Evolutionary conservation across 2,329 filamentous ascomycete genomes (phyloP).

Genomic region (Alternaria hordeiaustralica): DNA sequence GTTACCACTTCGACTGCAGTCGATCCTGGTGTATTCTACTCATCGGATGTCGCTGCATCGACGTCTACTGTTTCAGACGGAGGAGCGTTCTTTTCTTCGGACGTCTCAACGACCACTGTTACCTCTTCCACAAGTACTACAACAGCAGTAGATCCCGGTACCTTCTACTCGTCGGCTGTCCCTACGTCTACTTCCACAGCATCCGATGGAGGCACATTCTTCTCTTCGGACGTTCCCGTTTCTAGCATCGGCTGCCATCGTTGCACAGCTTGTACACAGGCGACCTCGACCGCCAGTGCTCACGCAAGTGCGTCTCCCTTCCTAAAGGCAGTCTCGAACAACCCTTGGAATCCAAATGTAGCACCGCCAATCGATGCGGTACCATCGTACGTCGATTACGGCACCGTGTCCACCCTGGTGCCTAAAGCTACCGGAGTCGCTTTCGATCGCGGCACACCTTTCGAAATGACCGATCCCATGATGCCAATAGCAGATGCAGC

Average conservation of each 20-base stretch:
- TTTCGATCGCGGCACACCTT: not conserved
- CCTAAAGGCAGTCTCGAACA: not conserved
- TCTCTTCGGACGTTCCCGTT: not conserved
- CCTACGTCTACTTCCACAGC: not conserved
- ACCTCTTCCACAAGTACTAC: not conserved
- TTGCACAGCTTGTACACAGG: not conserved
- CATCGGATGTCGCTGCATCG: not conserved
- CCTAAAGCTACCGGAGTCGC: not conserved
- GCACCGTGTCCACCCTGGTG: not conserved
- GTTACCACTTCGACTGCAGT: not conserved
- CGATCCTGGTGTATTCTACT: not conserved
- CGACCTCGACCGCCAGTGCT: not conserved
- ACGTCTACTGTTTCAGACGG: not conserved
- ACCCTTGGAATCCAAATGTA: not conserved
- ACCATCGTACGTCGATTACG: not conserved
- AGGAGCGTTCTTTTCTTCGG: not conserved
- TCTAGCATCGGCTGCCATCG: not conserved
- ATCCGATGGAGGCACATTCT: not conserved
- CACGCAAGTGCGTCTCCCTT: not conserved
- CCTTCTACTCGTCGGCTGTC: not conserved
- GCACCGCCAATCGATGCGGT: not conserved
- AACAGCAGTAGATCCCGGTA: not conserved
- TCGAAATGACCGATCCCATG: not conserved
- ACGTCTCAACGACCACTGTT: not conserved
- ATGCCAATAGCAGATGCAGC: too few species aligned